Conservation (phyloP, 768 basidiomycete genomes). For the Mycena leptocephala region DNA sequence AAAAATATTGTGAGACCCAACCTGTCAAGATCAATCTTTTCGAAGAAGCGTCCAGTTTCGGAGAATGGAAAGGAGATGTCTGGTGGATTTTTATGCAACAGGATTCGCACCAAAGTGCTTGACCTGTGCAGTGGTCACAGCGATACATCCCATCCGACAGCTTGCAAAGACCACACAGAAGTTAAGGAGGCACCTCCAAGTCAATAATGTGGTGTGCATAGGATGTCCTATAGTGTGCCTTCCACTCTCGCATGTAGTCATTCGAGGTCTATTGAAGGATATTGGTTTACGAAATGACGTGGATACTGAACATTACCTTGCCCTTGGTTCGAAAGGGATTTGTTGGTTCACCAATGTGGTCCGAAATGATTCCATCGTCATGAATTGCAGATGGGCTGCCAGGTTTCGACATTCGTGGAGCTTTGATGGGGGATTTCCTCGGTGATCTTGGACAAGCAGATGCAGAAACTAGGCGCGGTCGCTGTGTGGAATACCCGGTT, state of each 20-base stretch:
- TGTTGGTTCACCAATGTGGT: no score
- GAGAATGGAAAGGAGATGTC: neutral
- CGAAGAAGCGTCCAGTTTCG: slow-evolving; percentile 7
- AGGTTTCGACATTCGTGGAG: no score
- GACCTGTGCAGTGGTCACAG: neutral
- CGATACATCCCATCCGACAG: neutral
- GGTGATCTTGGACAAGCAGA: no score
- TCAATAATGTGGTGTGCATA: neutral
- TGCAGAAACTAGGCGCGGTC: no score
- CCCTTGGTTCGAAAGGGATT: no score
- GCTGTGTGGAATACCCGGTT: no score
- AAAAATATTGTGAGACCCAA: slow-evolving; percentile 38
- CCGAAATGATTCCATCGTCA: no score
- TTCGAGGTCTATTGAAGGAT: neutral
- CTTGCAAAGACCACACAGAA: neutral
- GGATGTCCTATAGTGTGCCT: neutral
- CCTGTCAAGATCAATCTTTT: slow-evolving; percentile 31
- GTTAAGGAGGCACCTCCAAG: neutral
- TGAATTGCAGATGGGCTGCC: no score
- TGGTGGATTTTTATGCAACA: neutral
- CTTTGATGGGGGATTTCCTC: no score
- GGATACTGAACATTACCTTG: no score
- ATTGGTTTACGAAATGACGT: no score
- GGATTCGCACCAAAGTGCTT: neutral
- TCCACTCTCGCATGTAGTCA: neutral